Evolutionary conservation across 371 early-diverging fungal genomes (phyloP).

Genomic region (Mortierella sp.): DNA sequence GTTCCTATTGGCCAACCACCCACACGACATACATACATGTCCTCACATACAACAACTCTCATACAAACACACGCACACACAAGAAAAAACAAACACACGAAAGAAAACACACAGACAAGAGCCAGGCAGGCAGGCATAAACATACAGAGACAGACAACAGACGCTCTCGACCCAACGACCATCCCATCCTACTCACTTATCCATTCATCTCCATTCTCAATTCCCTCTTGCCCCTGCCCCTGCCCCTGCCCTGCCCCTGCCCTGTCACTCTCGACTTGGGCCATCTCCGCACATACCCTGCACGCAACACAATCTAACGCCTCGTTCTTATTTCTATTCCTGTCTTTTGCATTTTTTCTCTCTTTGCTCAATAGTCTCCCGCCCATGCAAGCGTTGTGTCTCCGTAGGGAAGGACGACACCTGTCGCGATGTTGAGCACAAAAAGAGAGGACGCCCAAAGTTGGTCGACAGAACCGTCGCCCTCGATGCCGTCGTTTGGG

Average conservation of each 20-base stretch:
- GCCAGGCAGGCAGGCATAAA: not conserved
- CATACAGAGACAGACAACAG: not conserved
- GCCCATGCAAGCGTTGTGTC: constrained; percentile 86
- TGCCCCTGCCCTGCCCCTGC: not conserved
- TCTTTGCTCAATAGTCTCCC: constrained; percentile 60
- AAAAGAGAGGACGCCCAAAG: constrained; percentile 85
- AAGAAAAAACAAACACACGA: not conserved
- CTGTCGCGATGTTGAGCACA: constrained; percentile 86
- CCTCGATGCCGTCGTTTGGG: constrained; percentile 41
- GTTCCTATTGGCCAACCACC: constrained; percentile 7
- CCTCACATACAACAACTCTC: not conserved
- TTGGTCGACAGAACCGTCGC: constrained; percentile 67
- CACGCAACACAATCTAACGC: not conserved
- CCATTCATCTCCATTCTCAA: not conserved
- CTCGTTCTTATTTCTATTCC: not conserved
- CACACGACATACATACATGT: constrained; percentile 11
- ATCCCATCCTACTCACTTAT: constrained; percentile 1
- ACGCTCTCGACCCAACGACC: constrained; percentile 6
- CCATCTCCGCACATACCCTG: not conserved
- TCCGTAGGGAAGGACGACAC: constrained; percentile 77
- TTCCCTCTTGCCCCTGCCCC: not conserved
- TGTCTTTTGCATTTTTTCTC: not conserved
- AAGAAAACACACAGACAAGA: not conserved
- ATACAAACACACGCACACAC: not conserved
- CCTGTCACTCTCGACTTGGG: not conserved